phyloP scores from a whole-genome alignment of 106 monocot species.

The Amphibolis antarctica region DNA sequence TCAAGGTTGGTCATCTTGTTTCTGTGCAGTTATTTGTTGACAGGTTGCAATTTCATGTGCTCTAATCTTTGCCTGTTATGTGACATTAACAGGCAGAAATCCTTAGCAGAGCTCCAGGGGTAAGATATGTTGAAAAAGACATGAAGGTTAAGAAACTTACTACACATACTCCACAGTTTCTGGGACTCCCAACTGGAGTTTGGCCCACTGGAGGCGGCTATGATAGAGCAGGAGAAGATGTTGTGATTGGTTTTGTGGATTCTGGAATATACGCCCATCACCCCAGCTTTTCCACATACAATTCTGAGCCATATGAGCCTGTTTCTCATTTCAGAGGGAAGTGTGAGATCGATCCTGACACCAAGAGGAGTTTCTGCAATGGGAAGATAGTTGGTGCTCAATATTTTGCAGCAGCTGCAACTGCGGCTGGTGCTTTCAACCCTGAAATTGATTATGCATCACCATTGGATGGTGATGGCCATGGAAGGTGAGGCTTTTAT shows the following conservation, averaged over 20 bases:
- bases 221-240: constrained; percentile 80
- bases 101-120: constrained; percentile 55
- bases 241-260: constrained; percentile 95
- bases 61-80: background rate
- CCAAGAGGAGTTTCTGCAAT: constrained; percentile 60
- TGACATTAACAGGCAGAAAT: constrained; percentile 45
- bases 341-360: constrained; percentile 74
- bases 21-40: constrained; percentile 1
- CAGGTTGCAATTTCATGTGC: background rate
- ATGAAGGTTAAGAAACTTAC: constrained; percentile 83
- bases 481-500: constrained; percentile 63
- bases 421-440: constrained; percentile 89
- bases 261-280: constrained; percentile 86
- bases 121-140: constrained; percentile 74
- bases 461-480: constrained; percentile 96
- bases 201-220: constrained; percentile 97
- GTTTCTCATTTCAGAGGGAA: constrained; percentile 71
- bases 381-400: constrained; percentile 97
- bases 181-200: constrained; percentile 77
- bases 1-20: background rate
- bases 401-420: constrained; percentile 95
- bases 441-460: constrained; percentile 78
- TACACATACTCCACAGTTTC: constrained; percentile 87
- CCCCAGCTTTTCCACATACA: constrained; percentile 69
- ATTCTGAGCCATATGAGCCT: constrained; percentile 69